Evolutionary conservation across 305 asterid genomes (phyloP), one percentile per base, ranked within the genome.

Genomic region (Rubia tinctorum): DNA sequence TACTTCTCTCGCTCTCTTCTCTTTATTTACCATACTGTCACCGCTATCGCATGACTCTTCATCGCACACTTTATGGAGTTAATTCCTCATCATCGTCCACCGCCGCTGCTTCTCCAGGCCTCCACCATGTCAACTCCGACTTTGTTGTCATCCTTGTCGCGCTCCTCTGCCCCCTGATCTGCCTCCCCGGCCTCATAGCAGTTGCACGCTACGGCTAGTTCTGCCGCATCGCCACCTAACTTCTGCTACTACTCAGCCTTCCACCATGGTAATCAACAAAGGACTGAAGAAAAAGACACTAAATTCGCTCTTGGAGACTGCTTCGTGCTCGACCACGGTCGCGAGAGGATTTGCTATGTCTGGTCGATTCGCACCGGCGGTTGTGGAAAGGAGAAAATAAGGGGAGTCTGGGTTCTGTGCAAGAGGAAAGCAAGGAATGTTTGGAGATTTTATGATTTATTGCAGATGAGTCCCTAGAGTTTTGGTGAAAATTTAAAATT

Each of bases 141-240:
- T 86, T 88, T 75, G 76, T 89, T 0, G 88, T 91, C 0, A 87
- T 89, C 82, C 77, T 88, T 68, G 90, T 91, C 27, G 89, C 91
- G 1, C 88, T 91, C 8, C 87, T 89, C 61, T 89, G 96, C 89
- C 95, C 96, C 0, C 80, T 88, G 44, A 86, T 91, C 76, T 89
- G 97, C n/a, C n/a, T n/a, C n/a, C n/a, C n/a, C n/a, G n/a, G n/a
- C n/a, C n/a, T n/a, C n/a, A n/a, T 86, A 53, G 88, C 90, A 63
- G 88, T 89, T 65, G 82, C 96, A 6, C 95, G 96, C 27, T 91
- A 96, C 82, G 75, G 89, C 63, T 88, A 90, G 91, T 73, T 91
- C 78, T 90, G 91, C 69, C 87, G 87, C 66, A 44, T 86, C 80
- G 7, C 84, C 71, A 65, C 8, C 4, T 5, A 1, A 10, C 79